Conservation (phyloP, 371 early-diverging fungal genomes). For the Chytridiales sp. region DNA sequence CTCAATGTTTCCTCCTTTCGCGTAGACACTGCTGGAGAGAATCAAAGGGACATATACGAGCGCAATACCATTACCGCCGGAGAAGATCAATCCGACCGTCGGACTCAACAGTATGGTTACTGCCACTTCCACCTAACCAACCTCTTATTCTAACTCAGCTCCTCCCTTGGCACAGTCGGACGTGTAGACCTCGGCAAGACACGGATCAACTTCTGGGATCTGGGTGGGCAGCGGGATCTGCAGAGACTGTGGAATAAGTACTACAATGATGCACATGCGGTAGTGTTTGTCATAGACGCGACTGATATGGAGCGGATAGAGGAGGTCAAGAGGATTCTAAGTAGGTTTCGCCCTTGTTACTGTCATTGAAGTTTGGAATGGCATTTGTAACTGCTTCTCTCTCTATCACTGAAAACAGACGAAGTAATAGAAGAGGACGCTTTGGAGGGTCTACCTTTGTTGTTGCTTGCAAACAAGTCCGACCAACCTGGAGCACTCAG, state of each 20-base stretch:
- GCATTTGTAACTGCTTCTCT: neutral
- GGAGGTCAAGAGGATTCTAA: constrained; percentile 77
- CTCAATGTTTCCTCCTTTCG: neutral
- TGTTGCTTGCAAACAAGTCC: constrained; percentile 94
- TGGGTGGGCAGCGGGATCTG: constrained; percentile 90
- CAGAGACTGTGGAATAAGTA: constrained; percentile 91
- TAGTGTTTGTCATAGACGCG: constrained; percentile 91
- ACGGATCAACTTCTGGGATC: constrained; percentile 88
- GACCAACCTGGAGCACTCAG: constrained; percentile 72
- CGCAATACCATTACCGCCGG: constrained; percentile 73
- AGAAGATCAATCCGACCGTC: constrained; percentile 90
- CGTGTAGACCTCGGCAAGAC: constrained; percentile 66
- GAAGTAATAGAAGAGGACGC: constrained; percentile 70
- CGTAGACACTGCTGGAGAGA: constrained; percentile 77
- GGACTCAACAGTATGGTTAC: constrained; percentile 84
- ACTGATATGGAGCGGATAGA: constrained; percentile 76
- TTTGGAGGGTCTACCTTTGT: constrained; percentile 84
- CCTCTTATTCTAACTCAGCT: neutral
- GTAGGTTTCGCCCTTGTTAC: constrained; percentile 2
- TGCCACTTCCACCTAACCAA: neutral
- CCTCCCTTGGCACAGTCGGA: constrained; percentile 59
- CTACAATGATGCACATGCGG: constrained; percentile 90
- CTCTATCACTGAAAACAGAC: constrained; percentile 44
- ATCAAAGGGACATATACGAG: constrained; percentile 71
- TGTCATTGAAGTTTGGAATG: neutral